Evolutionary conservation across 163 green algal species (phyloP).

Genomic region (Chlamydomonas reinhardtii): DNA sequence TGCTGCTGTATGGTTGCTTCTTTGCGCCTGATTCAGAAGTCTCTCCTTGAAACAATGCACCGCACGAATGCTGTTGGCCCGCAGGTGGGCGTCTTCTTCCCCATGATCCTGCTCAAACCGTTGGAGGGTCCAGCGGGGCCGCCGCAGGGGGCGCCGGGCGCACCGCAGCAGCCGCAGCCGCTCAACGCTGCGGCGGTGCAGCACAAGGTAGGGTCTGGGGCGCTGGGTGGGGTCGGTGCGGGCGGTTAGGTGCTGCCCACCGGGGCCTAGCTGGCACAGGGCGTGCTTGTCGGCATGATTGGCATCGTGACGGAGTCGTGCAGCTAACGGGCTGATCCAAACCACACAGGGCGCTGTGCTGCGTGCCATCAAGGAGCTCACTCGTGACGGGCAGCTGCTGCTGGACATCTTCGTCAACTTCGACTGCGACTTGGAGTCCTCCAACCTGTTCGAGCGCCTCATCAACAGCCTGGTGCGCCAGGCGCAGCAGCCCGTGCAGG

Average conservation of each 20-base stretch:
- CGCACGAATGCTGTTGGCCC: no score
- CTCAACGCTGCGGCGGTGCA: conserved; percentile 36
- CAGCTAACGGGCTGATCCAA: no score
- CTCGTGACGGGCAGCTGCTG: conserved; percentile 91
- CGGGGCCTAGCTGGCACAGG: no score
- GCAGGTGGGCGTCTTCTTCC: conserved; percentile 97
- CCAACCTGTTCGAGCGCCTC: conserved; percentile 96
- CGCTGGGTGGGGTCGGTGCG: no score
- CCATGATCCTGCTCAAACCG: conserved; percentile 95
- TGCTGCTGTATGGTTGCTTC: no score
- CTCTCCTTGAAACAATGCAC: no score
- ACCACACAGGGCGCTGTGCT: conserved; percentile 16
- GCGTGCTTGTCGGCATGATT: no score
- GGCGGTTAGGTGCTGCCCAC: no score
- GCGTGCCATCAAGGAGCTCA: conserved; percentile 78
- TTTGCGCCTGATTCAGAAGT: no score
- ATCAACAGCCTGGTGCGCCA: conserved; percentile 67
- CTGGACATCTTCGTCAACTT: conserved; percentile 99
- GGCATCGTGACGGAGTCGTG: no score
- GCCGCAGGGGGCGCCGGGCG: not conserved
- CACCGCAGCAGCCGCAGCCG: conserved; percentile 1
- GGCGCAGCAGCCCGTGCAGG: conserved; percentile 39
- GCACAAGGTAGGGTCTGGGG: conserved; percentile 10
- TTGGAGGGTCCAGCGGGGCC: conserved; percentile 79
- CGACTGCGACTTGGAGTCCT: conserved; percentile 96